phyloP scores from a whole-genome alignment of 2,329 filamentous ascomycete species.

The Pseudomassariella vexata region DNA sequence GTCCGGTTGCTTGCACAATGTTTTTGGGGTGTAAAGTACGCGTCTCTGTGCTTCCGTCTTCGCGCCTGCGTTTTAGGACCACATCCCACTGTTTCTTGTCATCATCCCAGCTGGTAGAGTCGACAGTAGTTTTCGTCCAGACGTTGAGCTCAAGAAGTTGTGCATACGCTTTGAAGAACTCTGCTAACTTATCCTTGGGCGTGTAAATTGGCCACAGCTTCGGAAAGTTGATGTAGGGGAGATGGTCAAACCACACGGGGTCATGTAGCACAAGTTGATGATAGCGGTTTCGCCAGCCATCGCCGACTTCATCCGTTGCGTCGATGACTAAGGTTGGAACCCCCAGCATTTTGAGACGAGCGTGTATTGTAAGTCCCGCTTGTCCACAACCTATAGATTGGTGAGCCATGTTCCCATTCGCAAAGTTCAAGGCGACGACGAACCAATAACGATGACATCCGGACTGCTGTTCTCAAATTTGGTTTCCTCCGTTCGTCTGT shows the following conservation, averaged over 20 bases:
- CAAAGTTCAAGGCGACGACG: constrained; percentile 13
- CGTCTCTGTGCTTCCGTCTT: constrained; percentile 26
- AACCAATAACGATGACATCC: constrained; percentile 50
- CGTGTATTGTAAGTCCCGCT: constrained; percentile 44
- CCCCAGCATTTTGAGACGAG: constrained; percentile 49
- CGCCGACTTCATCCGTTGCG: constrained; percentile 43
- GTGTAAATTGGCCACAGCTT: constrained; percentile 60
- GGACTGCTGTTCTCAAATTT: constrained; percentile 44
- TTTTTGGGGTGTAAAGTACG: constrained; percentile 53
- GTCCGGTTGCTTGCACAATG: constrained; percentile 59
- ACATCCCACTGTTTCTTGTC: constrained; percentile 42
- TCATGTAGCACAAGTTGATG: constrained; percentile 55
- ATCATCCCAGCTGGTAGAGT: constrained; percentile 28
- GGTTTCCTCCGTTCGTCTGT: constrained; percentile 37
- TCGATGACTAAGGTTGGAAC: constrained; percentile 49
- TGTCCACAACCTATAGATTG: constrained; percentile 43
- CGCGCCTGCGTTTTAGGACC: background rate
- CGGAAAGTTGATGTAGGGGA: constrained; percentile 58
- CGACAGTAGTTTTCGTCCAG: constrained; percentile 48
- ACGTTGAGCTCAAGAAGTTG: constrained; percentile 58
- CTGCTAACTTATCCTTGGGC: constrained; percentile 61
- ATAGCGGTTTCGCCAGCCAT: constrained; percentile 57
- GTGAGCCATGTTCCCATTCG: background rate
- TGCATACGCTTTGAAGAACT: constrained; percentile 60
- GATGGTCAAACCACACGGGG: constrained; percentile 51